Evolutionary conservation across 1,284 basidiomycete species (phyloP).

Genomic region (Apiotrichum porosum): DNA sequence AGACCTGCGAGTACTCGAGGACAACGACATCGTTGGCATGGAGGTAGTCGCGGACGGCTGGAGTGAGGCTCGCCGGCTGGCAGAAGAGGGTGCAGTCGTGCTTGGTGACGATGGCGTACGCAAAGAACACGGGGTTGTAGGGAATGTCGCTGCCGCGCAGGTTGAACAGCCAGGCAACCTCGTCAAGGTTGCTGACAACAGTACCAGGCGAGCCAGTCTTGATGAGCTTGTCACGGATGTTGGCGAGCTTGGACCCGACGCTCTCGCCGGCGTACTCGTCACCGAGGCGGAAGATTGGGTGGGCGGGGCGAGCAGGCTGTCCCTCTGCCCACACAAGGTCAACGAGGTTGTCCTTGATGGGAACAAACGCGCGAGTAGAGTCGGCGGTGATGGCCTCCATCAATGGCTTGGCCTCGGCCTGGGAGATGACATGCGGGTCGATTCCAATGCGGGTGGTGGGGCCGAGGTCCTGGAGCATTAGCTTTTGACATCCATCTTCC

Average conservation of each 20-base stretch:
- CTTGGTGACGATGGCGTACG: slow-evolving; percentile 74
- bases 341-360: slow-evolving; percentile 67
- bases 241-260: slow-evolving; percentile 62
- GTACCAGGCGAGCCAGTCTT: slow-evolving; percentile 64
- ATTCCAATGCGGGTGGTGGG: slow-evolving; percentile 67
- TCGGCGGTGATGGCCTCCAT: slow-evolving; percentile 24
- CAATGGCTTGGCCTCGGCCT: slow-evolving; percentile 54
- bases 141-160: slow-evolving; percentile 87
- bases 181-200: slow-evolving; percentile 77
- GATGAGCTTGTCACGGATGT: slow-evolving; percentile 60
- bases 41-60: slow-evolving; percentile 59
- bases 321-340: slow-evolving; percentile 66
- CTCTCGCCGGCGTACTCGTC: slow-evolving; percentile 62
- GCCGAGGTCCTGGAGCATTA: slow-evolving; percentile 60
- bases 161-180: slow-evolving; percentile 92
- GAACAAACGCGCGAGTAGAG: slow-evolving; percentile 58
- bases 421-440: slow-evolving; percentile 67
- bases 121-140: slow-evolving; percentile 94
- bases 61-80: slow-evolving; percentile 60
- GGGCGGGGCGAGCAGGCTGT: slow-evolving; percentile 65
- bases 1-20: slow-evolving; percentile 66
- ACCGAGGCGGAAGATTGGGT: slow-evolving; percentile 65
- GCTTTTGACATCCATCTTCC: background rate
- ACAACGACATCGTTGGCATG: slow-evolving; percentile 59
- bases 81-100: slow-evolving; percentile 70